phyloP scores from a whole-genome alignment of 495 filamentous ascomycete genomes.

The Rostrohypoxylon terebratum region DNA sequence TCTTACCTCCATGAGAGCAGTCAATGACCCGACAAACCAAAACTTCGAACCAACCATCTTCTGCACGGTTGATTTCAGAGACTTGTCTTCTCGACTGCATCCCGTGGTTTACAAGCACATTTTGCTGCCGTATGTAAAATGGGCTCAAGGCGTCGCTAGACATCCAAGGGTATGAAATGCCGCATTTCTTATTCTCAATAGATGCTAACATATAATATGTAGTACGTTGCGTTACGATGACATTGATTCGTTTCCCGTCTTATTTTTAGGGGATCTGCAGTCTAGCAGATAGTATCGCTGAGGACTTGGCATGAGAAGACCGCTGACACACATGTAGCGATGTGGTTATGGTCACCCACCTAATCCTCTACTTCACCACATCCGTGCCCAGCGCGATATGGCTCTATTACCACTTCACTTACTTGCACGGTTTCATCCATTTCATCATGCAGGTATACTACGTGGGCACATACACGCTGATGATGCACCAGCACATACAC shows the following conservation, averaged over 20 bases:
- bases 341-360: constrained; percentile 81
- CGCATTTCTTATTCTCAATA: neutral
- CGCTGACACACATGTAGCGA: constrained; percentile 59
- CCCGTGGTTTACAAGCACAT: constrained; percentile 59
- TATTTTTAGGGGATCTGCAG: neutral
- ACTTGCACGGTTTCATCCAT: constrained; percentile 72
- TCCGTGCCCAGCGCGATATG: constrained; percentile 73
- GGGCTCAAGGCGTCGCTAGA: constrained; percentile 67
- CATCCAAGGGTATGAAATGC: constrained; percentile 48
- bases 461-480: constrained; percentile 77
- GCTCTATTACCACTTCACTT: constrained; percentile 73
- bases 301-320: neutral
- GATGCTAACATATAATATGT: constrained; percentile 22
- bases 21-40: constrained; percentile 63
- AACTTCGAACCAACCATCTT: constrained; percentile 57
- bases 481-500: constrained; percentile 89
- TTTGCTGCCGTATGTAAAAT: constrained; percentile 66
- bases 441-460: constrained; percentile 70
- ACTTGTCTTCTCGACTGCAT: constrained; percentile 44
- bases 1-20: constrained; percentile 58
- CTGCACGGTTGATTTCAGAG: constrained; percentile 52
- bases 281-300: neutral
- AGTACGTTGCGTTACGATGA: constrained; percentile 29
- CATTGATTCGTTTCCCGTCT: neutral
- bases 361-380: constrained; percentile 76